Conservation (phyloP, 1,284 basidiomycete genomes). For the Thecaphora thlaspeos region DNA sequence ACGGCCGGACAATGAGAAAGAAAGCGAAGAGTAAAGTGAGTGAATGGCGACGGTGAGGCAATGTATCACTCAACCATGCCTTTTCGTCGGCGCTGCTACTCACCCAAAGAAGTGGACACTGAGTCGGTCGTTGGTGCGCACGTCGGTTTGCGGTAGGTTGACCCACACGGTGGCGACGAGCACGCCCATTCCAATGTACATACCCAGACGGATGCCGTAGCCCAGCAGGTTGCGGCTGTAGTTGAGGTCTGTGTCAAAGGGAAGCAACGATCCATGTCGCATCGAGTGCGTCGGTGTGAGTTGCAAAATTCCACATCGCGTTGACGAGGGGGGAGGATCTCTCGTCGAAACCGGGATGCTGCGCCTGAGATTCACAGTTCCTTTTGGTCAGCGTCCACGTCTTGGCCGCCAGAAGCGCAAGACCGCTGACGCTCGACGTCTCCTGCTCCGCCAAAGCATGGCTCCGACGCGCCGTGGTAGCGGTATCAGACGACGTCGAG, state of each 20-base stretch:
- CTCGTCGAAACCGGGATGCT: too few relatives aligned
- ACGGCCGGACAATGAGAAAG: too few relatives aligned
- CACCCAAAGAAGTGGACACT: slow-evolving; percentile 42
- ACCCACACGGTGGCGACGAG: slow-evolving; percentile 67
- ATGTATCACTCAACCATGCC: too few relatives aligned
- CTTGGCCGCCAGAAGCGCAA: background rate
- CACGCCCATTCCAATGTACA: slow-evolving; percentile 62
- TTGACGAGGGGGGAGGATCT: too few relatives aligned
- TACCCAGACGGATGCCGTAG: slow-evolving; percentile 66
- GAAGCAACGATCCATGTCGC: too few relatives aligned
- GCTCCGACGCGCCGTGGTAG: too few relatives aligned
- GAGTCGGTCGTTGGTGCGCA: slow-evolving; percentile 58
- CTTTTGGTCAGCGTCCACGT: slow-evolving; percentile 19
- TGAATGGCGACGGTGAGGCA: too few relatives aligned
- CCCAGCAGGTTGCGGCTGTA: slow-evolving; percentile 63
- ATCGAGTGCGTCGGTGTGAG: too few relatives aligned
- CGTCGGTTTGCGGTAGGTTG: slow-evolving; percentile 59
- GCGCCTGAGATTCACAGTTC: slow-evolving; percentile 9
- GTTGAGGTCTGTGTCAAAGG: slow-evolving; percentile 33
- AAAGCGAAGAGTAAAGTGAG: slow-evolving; percentile 22
- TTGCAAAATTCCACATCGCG: too few relatives aligned
- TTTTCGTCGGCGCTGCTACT: too few relatives aligned
- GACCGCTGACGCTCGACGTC: background rate
- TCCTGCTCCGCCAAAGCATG: too few relatives aligned
- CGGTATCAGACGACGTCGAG: too few relatives aligned